Conservation (phyloP, 2,329 filamentous ascomycete species). For the Pyrenochaeta sp. region DNA sequence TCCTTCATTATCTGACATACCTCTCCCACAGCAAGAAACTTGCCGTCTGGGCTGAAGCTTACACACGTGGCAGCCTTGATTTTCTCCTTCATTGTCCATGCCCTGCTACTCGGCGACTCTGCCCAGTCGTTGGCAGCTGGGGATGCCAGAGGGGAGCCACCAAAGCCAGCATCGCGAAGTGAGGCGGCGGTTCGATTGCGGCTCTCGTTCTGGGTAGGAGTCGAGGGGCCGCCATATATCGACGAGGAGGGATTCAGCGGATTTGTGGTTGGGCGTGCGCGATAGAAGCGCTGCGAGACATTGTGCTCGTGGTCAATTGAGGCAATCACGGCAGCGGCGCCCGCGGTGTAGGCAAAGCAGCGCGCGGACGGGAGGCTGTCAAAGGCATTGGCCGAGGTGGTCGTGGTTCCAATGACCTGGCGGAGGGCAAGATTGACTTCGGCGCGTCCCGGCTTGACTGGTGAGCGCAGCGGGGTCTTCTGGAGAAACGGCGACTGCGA, state of each 20-base stretch:
- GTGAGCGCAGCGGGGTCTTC: conserved; percentile 70
- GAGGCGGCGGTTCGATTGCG: conserved; percentile 67
- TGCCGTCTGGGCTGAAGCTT: conserved; percentile 85
- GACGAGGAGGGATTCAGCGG: conserved; percentile 70
- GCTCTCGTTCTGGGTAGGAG: conserved; percentile 61
- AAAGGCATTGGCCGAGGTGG: conserved; percentile 83
- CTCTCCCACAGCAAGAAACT: conserved; percentile 90
- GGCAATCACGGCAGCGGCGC: conserved; percentile 90
- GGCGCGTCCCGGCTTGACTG: conserved; percentile 59
- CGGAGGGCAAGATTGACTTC: conserved; percentile 71
- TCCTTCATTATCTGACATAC: conserved; percentile 48
- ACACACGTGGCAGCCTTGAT: conserved; percentile 95
- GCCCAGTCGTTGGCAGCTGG: conserved; percentile 58
- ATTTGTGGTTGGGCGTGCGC: conserved; percentile 76
- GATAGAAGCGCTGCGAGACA: conserved; percentile 84
- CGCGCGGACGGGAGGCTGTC: conserved; percentile 75
- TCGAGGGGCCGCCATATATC: conserved; percentile 63
- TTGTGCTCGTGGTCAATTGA: conserved; percentile 73
- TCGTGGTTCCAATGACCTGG: conserved; percentile 91
- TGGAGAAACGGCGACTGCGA: conserved; percentile 70
- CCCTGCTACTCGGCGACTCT: conserved; percentile 71
- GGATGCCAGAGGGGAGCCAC: conserved; percentile 54
- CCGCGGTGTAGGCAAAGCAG: conserved; percentile 88
- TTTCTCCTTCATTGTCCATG: conserved; percentile 87
- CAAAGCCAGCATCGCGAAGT: conserved; percentile 58